Evolutionary conservation across 768 basidiomycete species (phyloP).

Genomic region (Leccinellum rugosiceps): DNA sequence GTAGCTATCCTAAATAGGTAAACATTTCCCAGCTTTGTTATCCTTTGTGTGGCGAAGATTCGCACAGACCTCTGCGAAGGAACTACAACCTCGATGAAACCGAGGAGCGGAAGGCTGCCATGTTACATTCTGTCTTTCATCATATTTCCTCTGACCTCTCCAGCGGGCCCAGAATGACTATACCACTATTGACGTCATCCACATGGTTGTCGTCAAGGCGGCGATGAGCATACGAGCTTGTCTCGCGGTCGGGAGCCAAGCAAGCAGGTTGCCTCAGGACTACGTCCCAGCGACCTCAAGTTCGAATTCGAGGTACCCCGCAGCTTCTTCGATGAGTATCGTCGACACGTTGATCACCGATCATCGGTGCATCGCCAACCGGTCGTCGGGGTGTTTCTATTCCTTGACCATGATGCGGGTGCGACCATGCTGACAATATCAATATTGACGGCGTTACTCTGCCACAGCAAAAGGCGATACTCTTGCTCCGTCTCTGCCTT

Average conservation of each 20-base stretch:
- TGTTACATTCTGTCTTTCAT: not conserved
- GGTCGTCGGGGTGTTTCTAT: not conserved
- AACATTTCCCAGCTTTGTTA: not conserved
- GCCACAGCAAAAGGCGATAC: not conserved
- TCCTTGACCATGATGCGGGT: not conserved
- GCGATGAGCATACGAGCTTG: not conserved
- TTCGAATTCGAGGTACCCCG: not conserved
- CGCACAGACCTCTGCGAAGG: no score
- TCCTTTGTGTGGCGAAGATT: not conserved
- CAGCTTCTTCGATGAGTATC: not conserved
- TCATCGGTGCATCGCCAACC: not conserved
- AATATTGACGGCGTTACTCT: not conserved
- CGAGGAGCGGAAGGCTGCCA: not conserved
- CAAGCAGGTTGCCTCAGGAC: not conserved
- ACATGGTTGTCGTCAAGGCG: no score
- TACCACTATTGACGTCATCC: no score
- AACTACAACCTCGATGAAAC: not conserved
- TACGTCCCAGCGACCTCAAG: not conserved
- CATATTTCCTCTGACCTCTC: not conserved
- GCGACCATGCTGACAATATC: not conserved
- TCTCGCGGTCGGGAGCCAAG: not conserved
- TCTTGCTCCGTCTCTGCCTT: not conserved
- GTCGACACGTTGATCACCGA: not conserved
- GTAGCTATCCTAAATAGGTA: not conserved
- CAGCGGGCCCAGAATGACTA: not conserved